Percentiles rank a stretch among this genome's conserved stretches.
phyloP scores from a whole-genome alignment of 257 asterid genomes.

The Penstemon barbatus region DNA sequence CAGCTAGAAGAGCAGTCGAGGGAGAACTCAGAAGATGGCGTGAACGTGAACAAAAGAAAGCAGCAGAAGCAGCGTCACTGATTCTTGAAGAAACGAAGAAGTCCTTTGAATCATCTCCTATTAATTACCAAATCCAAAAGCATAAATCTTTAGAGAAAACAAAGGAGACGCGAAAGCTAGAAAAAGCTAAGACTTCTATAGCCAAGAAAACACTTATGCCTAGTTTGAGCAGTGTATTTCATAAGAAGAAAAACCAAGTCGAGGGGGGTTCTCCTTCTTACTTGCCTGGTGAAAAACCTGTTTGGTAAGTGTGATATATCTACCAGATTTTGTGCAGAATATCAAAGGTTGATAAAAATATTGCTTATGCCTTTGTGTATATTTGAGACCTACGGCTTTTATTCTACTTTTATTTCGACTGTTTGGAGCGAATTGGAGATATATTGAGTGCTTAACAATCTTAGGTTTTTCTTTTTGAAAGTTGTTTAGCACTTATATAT shows the following conservation, averaged over 20 bases:
- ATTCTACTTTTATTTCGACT: no score
- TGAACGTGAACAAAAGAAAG: constrained; percentile 76
- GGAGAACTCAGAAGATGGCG: constrained; percentile 90
- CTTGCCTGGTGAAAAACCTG: constrained; percentile 67
- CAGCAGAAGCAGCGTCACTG: constrained; percentile 70
- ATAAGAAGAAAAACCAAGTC: constrained; percentile 60
- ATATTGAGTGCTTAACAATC: no score
- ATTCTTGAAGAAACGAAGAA: constrained; percentile 64
- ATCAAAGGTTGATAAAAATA: constrained; percentile 3
- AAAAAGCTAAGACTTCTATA: constrained; percentile 52
- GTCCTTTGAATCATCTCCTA: constrained; percentile 48
- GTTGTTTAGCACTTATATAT: no score
- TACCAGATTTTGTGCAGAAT: constrained; percentile 27
- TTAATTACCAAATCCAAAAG: constrained; percentile 38
- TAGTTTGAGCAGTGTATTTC: constrained; percentile 57
- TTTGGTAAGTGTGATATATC: constrained; percentile 41
- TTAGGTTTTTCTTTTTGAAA: no score
- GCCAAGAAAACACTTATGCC: constrained; percentile 67
- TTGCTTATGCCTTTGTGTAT: constrained; percentile 23
- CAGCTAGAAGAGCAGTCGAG: constrained; percentile 83
- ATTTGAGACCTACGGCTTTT: constrained; percentile 27
- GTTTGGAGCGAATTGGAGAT: no score
- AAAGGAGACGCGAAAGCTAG: constrained; percentile 43
- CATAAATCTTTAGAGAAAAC: constrained; percentile 37
- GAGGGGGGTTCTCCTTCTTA: constrained; percentile 75